phyloP scores from a whole-genome alignment of 2,329 filamentous ascomycete genomes.

The Sphaerulina vaccinii region DNA sequence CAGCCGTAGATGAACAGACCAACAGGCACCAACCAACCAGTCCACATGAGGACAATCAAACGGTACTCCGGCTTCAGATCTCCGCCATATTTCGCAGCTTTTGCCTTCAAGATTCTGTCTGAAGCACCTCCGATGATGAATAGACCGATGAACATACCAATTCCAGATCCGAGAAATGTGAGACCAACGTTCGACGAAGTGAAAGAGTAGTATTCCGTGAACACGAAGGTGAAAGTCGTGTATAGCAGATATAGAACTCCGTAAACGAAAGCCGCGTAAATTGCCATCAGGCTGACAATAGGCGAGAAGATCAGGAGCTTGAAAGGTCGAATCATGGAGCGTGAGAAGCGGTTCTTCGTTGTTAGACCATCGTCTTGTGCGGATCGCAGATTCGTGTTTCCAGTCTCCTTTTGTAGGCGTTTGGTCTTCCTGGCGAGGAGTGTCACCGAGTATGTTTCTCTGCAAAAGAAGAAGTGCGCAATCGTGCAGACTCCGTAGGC shows the following conservation, averaged over 20 bases:
- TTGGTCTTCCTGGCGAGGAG: constrained; percentile 49
- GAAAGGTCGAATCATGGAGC: constrained; percentile 52
- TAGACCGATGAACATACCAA: constrained; percentile 40
- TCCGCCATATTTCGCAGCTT: constrained; percentile 39
- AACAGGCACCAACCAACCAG: constrained; percentile 27
- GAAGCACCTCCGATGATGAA: constrained; percentile 27
- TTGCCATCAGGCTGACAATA: constrained; percentile 50
- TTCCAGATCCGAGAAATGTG: constrained; percentile 43
- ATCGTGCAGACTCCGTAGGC: constrained; percentile 37
- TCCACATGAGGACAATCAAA: constrained; percentile 28
- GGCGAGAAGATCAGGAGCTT: constrained; percentile 48
- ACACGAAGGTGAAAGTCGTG: constrained; percentile 46
- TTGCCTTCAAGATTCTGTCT: constrained; percentile 20
- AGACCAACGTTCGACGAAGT: constrained; percentile 40
- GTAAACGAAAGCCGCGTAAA: constrained; percentile 50
- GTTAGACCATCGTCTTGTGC: constrained; percentile 43
- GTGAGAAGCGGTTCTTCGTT: constrained; percentile 41
- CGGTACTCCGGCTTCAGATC: constrained; percentile 49
- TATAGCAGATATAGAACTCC: constrained; percentile 42
- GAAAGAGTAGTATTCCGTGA: constrained; percentile 43
- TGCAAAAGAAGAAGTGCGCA: constrained; percentile 39
- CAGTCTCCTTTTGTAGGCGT: constrained; percentile 48
- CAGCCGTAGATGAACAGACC: constrained; percentile 38
- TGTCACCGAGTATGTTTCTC: constrained; percentile 49
- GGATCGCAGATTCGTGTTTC: constrained; percentile 41